These are phyloP conservation scores for Phytophthora colocasiae DNA, from an alignment of 352 stramenopile species.

Conservation along the genomic window DNA sequence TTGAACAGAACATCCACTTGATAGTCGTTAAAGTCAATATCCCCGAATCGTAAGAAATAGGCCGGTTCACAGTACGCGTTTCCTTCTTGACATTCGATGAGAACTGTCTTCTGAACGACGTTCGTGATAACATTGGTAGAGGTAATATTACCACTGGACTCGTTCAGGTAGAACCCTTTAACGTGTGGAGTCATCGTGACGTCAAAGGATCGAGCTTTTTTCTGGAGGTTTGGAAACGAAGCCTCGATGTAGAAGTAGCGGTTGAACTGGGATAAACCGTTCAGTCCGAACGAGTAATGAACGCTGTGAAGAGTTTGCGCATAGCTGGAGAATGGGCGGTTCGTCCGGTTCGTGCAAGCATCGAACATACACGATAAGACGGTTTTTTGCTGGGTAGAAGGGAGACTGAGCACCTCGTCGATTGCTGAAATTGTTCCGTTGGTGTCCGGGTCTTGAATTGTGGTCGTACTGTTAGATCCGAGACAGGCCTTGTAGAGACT, in stretches of 20 bases:
- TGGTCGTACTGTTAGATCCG: slow-evolving; percentile 19
- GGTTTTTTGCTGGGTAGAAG: slow-evolving; percentile 32
- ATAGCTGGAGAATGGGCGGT: slow-evolving; percentile 43
- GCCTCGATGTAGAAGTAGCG: slow-evolving; percentile 73
- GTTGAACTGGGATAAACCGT: slow-evolving; percentile 56
- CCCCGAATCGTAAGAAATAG: slow-evolving; percentile 61
- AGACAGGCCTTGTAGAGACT: slow-evolving; percentile 46
- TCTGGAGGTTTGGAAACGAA: slow-evolving; percentile 53
- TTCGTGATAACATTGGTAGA: slow-evolving; percentile 47
- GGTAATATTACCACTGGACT: slow-evolving; percentile 39
- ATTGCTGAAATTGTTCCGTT: slow-evolving; percentile 48
- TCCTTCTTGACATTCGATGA: slow-evolving; percentile 43
- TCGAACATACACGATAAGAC: slow-evolving; percentile 65
- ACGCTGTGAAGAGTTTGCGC: slow-evolving; percentile 44
- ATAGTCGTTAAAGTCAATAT: slow-evolving; percentile 66
- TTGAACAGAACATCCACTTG: slow-evolving; percentile 71
- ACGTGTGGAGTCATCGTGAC: slow-evolving; percentile 65
- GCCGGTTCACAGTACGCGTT: slow-evolving; percentile 44
- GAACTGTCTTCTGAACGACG: slow-evolving; percentile 43
- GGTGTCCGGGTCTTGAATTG: slow-evolving; percentile 15
- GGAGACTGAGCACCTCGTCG: slow-evolving; percentile 48
- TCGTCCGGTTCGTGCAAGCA: slow-evolving; percentile 51
- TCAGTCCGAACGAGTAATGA: slow-evolving; percentile 67
- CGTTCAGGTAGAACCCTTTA: slow-evolving; percentile 55
- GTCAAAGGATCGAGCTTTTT: slow-evolving; percentile 41